Conservation (phyloP, 23 red algal species). For the Gracilaria vermiculophylla region DNA sequence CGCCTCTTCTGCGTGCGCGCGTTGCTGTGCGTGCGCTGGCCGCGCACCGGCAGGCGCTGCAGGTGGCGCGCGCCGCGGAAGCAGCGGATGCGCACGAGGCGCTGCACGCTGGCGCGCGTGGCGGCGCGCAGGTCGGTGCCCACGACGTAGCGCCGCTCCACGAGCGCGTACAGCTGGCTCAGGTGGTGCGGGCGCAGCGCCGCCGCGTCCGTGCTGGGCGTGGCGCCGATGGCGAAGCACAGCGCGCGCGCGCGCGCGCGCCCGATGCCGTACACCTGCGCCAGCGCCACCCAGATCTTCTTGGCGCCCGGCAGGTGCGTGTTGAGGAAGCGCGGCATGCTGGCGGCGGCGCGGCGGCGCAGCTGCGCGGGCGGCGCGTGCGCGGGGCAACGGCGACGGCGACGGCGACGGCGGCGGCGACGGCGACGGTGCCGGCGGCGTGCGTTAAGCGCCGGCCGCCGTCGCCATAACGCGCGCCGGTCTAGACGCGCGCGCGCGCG, state of each 20-base stretch:
- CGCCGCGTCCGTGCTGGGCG: constrained; percentile 17
- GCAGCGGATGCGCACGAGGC: constrained; percentile 60
- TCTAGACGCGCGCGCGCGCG: no score
- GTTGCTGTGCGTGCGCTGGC: constrained; percentile 72
- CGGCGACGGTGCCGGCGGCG: no score
- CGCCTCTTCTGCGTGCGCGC: constrained; percentile 68
- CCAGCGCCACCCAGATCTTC: constrained; percentile 51
- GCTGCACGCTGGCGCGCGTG: constrained; percentile 32
- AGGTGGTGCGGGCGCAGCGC: constrained; percentile 60
- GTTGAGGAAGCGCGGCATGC: constrained; percentile 48
- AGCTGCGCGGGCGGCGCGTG: no score
- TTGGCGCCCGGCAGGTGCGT: constrained; percentile 26
- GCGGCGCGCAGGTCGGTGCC: constrained; percentile 21
- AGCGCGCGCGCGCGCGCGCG: constrained; percentile 33
- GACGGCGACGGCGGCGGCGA: no score
- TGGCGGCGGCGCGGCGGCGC: no score
- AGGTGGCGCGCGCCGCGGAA: constrained; percentile 62
- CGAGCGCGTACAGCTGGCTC: constrained; percentile 39
- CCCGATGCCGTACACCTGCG: constrained; percentile 67
- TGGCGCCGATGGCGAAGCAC: constrained; percentile 60
- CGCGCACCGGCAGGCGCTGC: constrained; percentile 53
- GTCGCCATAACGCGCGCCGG: no score
- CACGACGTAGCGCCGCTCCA: constrained; percentile 40
- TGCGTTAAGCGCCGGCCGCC: no score
- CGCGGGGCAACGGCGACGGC: no score